A percentile compares a stretch with the other conserved stretches of the same genome.
These are phyloP conservation scores for Apophysomyces elegans DNA, from an alignment of 371 early-diverging fungal genomes.

Conservation along the genomic window DNA sequence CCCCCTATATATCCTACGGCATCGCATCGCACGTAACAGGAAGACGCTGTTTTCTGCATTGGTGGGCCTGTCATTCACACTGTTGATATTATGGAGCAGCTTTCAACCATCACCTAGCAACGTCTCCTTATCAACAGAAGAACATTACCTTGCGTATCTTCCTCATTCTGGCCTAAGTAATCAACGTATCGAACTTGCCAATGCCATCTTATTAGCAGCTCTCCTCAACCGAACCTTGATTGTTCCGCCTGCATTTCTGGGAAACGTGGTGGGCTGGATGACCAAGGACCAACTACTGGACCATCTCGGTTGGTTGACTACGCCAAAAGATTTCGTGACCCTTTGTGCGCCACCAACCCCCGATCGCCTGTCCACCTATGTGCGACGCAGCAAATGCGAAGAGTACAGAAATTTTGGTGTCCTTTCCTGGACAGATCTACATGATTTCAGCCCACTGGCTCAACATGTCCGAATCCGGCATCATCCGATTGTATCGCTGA, in stretches of 20 bases:
- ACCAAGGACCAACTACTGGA: conserved; percentile 16
- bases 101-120: neutral
- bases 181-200: conserved; percentile 57
- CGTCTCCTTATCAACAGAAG: conserved; percentile 9
- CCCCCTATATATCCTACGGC: neutral
- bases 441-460: conserved; percentile 22
- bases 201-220: conserved; percentile 50
- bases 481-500: conserved; percentile 25
- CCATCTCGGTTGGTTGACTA: conserved; percentile 30
- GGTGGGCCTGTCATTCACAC: neutral
- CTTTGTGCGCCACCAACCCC: conserved; percentile 25
- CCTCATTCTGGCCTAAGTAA: conserved; percentile 59
- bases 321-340: conserved; percentile 24
- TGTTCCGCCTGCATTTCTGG: conserved; percentile 53
- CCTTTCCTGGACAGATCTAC: conserved; percentile 33
- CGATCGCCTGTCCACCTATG: conserved; percentile 17
- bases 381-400: conserved; percentile 26
- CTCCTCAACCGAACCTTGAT: conserved; percentile 57
- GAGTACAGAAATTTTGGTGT: conserved; percentile 31
- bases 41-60: neutral
- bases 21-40: neutral
- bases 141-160: conserved; percentile 49
- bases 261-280: conserved; percentile 40
- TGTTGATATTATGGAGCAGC: neutral
- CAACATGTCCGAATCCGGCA: conserved; percentile 19